Percentiles rank a stretch among this genome's conserved stretches.
Conservation (phyloP, 139 green algal species). For the Micractinium conductrix region DNA sequence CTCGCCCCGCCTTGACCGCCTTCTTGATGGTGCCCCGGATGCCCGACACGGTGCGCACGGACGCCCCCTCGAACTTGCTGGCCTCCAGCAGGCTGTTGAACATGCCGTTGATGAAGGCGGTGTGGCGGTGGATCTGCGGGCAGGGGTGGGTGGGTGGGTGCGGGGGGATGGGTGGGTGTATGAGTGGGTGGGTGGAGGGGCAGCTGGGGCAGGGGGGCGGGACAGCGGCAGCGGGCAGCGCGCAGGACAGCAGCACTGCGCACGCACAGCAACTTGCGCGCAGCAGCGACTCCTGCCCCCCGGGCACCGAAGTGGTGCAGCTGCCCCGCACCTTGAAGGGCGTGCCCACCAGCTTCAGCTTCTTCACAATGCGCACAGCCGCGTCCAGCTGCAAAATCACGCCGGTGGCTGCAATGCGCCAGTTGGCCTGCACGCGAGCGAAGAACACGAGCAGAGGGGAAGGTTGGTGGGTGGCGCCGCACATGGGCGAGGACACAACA, state of each 20-base stretch:
- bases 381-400: slow-evolving; percentile 92
- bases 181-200: too few relatives aligned
- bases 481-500: too few relatives aligned
- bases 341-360: slow-evolving; percentile 96
- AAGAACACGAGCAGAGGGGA: too few relatives aligned
- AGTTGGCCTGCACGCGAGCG: too few relatives aligned
- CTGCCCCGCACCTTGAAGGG: slow-evolving; percentile 70
- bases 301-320: too few relatives aligned
- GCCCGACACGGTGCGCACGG: slow-evolving; percentile 90
- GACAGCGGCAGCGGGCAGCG: too few relatives aligned
- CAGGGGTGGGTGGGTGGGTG: neutral
- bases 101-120: slow-evolving; percentile 95
- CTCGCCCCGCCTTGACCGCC: slow-evolving; percentile 50
- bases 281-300: too few relatives aligned
- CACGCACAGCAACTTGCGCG: too few relatives aligned
- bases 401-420: slow-evolving; percentile 93
- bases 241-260: too few relatives aligned
- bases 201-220: too few relatives aligned
- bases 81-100: slow-evolving; percentile 90
- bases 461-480: too few relatives aligned
- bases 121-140: slow-evolving; percentile 80
- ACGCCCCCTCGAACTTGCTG: slow-evolving; percentile 89
- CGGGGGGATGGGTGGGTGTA: too few relatives aligned
- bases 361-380: slow-evolving; percentile 86
- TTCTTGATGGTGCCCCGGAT: slow-evolving; percentile 99